These are phyloP conservation scores for Nemania bipapillata DNA, from an alignment of 2,329 filamentous ascomycete species.

Conservation along the genomic window DNA sequence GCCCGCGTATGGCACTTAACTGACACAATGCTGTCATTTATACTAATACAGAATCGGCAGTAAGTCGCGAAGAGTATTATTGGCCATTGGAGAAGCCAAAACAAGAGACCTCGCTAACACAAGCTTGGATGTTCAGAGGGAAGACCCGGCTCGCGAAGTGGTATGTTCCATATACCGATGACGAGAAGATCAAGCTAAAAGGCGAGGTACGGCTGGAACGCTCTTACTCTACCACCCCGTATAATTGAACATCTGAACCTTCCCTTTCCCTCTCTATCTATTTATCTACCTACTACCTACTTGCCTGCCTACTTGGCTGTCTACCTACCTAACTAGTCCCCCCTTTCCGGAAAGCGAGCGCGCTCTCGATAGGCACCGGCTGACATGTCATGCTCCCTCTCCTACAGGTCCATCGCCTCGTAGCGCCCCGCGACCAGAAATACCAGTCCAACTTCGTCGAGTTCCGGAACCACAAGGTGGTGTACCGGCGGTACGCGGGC, in stretches of 20 bases:
- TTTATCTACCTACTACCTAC: not conserved
- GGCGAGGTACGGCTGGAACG: slow-evolving; percentile 75
- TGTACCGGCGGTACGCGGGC: slow-evolving; percentile 96
- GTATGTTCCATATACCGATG: slow-evolving; percentile 98
- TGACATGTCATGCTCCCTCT: slow-evolving; percentile 14
- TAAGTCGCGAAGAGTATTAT: slow-evolving; percentile 41
- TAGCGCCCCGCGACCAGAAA: slow-evolving; percentile 97
- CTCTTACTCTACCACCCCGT: slow-evolving; percentile 1
- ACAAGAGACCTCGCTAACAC: slow-evolving; percentile 14
- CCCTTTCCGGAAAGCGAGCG: too few relatives aligned
- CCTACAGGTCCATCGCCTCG: slow-evolving; percentile 87
- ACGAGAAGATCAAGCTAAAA: slow-evolving; percentile 98
- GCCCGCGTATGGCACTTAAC: slow-evolving; percentile 5
- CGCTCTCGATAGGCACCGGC: too few relatives aligned
- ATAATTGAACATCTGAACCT: not conserved
- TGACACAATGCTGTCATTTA: slow-evolving; percentile 56
- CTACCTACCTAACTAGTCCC: not conserved
- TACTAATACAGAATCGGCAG: slow-evolving; percentile 58
- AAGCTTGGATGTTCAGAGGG: slow-evolving; percentile 65
- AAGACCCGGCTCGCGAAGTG: slow-evolving; percentile 98
- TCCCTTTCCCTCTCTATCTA: not conserved
- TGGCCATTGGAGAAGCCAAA: not conserved
- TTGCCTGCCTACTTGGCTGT: not conserved
- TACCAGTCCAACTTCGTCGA: slow-evolving; percentile 99
- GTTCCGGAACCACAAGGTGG: slow-evolving; percentile 91